Percentiles rank a stretch among this genome's conserved stretches.
Conservation (phyloP, 108 stramenopile genomes). For the Phaeodactylum tricornutum region DNA sequence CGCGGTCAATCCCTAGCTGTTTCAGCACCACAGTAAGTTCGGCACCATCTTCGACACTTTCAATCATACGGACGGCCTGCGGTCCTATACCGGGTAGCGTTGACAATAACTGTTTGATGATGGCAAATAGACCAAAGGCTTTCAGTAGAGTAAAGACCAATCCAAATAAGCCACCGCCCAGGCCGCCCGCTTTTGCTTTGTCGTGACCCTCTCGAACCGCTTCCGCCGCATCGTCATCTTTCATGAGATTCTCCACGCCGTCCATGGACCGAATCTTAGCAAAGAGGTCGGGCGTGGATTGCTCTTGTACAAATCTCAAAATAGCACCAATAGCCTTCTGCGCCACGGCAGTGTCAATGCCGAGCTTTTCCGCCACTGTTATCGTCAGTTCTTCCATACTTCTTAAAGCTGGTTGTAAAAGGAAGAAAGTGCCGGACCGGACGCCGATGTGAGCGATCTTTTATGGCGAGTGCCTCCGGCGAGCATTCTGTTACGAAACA, state of each 20-base stretch:
- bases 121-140: background rate
- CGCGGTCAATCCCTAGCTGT: background rate
- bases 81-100: background rate
- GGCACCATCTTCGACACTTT: conserved; percentile 3
- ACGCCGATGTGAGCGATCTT: too few species aligned
- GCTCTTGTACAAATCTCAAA: background rate
- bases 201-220: background rate
- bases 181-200: background rate
- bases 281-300: background rate
- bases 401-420: too few species aligned
- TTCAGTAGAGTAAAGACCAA: background rate
- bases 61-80: conserved; percentile 1
- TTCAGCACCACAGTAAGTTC: background rate
- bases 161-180: background rate
- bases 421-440: too few species aligned
- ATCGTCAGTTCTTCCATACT: too few species aligned
- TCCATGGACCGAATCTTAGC: background rate
- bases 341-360: background rate
- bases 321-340: conserved; percentile 3
- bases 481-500: too few species aligned
- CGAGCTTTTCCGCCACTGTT: too few species aligned
- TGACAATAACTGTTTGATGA: conserved; percentile 2
- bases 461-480: too few species aligned
- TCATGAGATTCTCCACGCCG: conserved; percentile 1
- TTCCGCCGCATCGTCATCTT: background rate